Conservation (phyloP, 805 yeast species). For the Lipomyces japonicus region DNA sequence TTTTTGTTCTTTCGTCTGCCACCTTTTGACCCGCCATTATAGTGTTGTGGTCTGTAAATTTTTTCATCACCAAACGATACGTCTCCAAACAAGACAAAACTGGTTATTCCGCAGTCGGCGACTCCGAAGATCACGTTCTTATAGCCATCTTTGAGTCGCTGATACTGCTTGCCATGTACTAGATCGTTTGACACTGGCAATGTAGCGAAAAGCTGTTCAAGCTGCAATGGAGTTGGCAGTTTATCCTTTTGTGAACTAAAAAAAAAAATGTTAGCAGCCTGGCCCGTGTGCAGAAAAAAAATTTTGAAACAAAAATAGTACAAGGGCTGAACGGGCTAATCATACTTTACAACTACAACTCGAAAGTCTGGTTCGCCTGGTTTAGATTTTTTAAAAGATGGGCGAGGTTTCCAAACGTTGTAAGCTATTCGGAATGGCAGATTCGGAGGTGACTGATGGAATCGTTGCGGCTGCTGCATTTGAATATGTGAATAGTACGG, state of each 20-base stretch:
- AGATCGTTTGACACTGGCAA: conserved; percentile 23
- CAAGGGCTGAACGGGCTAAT: conserved; percentile 35
- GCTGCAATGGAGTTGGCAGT: conserved; percentile 38
- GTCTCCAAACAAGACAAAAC: conserved; percentile 47
- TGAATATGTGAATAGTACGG: conserved; percentile 27
- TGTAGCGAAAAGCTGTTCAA: conserved; percentile 36
- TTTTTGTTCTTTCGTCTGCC: background rate
- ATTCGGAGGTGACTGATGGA: conserved; percentile 9
- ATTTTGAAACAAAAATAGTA: background rate
- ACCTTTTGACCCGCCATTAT: background rate
- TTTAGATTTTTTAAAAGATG: conserved; percentile 60
- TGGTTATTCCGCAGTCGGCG: conserved; percentile 70
- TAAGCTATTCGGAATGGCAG: conserved; percentile 44
- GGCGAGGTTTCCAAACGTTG: conserved; percentile 77
- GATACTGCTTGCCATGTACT: conserved; percentile 14
- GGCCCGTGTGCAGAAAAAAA: background rate
- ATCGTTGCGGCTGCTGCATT: background rate
- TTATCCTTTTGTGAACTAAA: conserved; percentile 34
- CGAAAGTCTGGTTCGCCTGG: conserved; percentile 76
- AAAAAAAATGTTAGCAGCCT: background rate
- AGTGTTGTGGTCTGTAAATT: conserved; percentile 1
- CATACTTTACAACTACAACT: conserved; percentile 51
- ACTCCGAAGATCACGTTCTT: conserved; percentile 60
- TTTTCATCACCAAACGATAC: conserved; percentile 32
- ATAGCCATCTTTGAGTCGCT: conserved; percentile 51